phyloP scores from a whole-genome alignment of 305 asterid species.

The Ruellia speciosa region DNA sequence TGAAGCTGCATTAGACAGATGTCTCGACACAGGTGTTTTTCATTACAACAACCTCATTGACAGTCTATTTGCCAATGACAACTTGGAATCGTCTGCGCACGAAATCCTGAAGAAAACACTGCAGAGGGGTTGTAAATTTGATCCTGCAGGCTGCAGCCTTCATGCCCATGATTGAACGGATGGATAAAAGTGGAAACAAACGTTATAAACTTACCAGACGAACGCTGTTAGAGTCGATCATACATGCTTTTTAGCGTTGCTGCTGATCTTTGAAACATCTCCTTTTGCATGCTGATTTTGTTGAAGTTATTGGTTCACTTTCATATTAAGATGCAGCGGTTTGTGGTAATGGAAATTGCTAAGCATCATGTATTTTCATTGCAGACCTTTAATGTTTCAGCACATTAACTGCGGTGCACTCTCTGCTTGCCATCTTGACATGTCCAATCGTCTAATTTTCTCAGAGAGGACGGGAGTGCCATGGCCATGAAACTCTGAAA shows the following conservation, averaged over 20 bases:
- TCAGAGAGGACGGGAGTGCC: slow-evolving; percentile 78
- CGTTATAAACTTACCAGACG: slow-evolving; percentile 56
- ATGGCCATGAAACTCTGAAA: slow-evolving; percentile 72
- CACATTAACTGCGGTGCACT: no score
- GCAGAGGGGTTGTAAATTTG: slow-evolving; percentile 54
- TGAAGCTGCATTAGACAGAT: slow-evolving; percentile 58
- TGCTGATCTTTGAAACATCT: no score
- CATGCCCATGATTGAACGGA: slow-evolving; percentile 74
- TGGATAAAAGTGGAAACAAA: slow-evolving; percentile 48
- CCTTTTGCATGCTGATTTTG: no score
- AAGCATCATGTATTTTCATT: no score
- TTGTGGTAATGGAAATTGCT: no score
- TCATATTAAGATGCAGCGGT: no score
- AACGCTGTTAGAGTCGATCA: slow-evolving; percentile 30
- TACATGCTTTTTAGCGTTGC: no score
- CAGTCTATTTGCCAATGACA: slow-evolving; percentile 43
- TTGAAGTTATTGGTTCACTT: no score
- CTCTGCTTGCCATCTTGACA: no score
- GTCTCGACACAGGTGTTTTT: slow-evolving; percentile 46
- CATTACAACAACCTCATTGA: slow-evolving; percentile 53
- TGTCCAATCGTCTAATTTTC: slow-evolving; percentile 15
- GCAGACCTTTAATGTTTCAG: no score
- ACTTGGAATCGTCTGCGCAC: slow-evolving; percentile 43
- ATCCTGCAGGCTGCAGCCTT: slow-evolving; percentile 71
- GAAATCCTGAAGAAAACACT: slow-evolving; percentile 57